These are phyloP conservation scores for Secale cereale DNA, from an alignment of 176 grass and related monocot genomes.

Conservation along the genomic window DNA sequence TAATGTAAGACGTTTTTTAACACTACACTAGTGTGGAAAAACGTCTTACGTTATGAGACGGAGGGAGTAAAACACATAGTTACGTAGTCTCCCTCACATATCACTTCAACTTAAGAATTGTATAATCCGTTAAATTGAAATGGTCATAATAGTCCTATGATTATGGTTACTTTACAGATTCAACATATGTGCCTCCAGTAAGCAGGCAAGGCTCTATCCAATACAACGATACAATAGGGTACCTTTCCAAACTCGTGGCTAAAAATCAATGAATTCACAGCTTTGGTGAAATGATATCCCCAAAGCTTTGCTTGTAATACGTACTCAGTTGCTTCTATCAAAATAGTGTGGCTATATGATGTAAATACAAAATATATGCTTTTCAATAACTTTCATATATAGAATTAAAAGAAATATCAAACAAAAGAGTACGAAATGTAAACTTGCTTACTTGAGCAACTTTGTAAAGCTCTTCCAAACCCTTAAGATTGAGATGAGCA, in stretches of 20 bases:
- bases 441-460: conserved; percentile 76
- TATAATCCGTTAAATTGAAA: not conserved
- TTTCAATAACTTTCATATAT: not conserved
- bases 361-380: not conserved
- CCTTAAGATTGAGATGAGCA: conserved; percentile 92
- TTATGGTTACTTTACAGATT: not conserved
- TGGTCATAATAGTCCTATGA: not conserved
- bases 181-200: not conserved
- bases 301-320: not conserved
- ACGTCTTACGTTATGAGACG: no score
- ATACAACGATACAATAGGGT: not conserved
- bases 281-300: not conserved
- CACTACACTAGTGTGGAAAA: no score
- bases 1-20: no score
- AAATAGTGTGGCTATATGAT: not conserved
- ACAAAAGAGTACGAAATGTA: conserved; percentile 20
- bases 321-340: not conserved
- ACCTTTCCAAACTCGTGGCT: not conserved
- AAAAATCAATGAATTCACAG: not conserved
- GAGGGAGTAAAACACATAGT: not conserved
- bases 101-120: not conserved
- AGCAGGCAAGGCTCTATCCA: not conserved
- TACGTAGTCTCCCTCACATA: not conserved
- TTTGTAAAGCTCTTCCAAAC: conserved; percentile 91
- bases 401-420: conserved; percentile 12